Conservation (phyloP, 2,329 filamentous ascomycete species). For the Xylaria sp. region DNA sequence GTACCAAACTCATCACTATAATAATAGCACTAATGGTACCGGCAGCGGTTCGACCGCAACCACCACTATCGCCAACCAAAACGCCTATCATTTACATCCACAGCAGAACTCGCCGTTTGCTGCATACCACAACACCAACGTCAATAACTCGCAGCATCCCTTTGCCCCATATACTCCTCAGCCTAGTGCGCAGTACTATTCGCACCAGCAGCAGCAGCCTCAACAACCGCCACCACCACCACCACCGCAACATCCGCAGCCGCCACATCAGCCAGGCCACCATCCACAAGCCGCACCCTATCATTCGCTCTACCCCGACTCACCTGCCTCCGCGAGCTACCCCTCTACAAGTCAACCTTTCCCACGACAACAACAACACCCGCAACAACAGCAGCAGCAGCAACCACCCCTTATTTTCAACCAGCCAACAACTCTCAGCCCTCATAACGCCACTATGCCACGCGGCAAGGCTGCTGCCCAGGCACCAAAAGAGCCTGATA, state of each 20-base stretch:
- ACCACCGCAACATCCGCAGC: conserved; percentile 32
- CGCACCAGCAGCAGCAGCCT: conserved; percentile 30
- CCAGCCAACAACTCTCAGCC: conserved; percentile 26
- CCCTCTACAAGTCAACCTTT: conserved; percentile 20
- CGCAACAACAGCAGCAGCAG: conserved; percentile 21
- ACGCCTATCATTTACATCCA: conserved; percentile 15
- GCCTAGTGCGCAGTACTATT: conserved; percentile 12
- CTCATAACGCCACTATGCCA: conserved; percentile 43
- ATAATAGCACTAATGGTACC: conserved; percentile 34
- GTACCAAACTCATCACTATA: conserved; percentile 39
- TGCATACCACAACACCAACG: conserved; percentile 12
- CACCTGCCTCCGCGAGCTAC: conserved; percentile 27
- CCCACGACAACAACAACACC: conserved; percentile 13
- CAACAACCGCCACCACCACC: conserved; percentile 32
- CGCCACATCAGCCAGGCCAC: conserved; percentile 29
- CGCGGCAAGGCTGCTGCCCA: conserved; percentile 47
- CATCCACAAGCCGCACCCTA: conserved; percentile 32
- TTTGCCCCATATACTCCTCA: conserved; percentile 17
- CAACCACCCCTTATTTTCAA: conserved; percentile 36
- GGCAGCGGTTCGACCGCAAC: conserved; percentile 35
- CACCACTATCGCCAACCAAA: conserved; percentile 31
- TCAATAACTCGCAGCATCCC: conserved; percentile 5
- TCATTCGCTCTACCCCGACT: conserved; percentile 35
- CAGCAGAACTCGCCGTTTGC: conserved; percentile 12
- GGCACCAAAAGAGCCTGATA: conserved; percentile 46